Base-by-base conservation (phyloP, 164 flowering plant species). In the Dillenia turbinata region DNA sequence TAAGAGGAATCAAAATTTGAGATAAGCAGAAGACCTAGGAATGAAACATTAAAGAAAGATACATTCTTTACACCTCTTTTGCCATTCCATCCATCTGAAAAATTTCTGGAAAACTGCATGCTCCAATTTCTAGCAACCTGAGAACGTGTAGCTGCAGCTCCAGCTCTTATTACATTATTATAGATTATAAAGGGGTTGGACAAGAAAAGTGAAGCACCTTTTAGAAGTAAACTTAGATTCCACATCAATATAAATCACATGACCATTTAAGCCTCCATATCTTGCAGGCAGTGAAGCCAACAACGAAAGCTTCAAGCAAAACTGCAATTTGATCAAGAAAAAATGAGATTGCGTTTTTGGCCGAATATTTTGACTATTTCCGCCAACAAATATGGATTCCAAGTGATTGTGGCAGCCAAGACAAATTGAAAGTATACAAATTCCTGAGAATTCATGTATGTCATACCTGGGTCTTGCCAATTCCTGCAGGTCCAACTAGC, bases 401-500 rank as follows among this genome's bases (percentile, higher is more conserved):
- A 33, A 33, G 40, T 33, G 6, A 33, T 33, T 33, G 40, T 33
- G 6, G 40, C 5, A 33, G 40, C 40, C 40, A 33, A 33, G 40
- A 33, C 40, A 33, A 7, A 33, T 4, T 33, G 7, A 5, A 33
- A 33, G 40, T 33, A 33, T 4, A 33, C 0, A 33, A 33, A 33
- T 0, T 33, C 0, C 40, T 33, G 40, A 33, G 40, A 33, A 6
- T 4, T 33, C 7, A 26, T 33, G 40, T 33, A 33, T 33, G 40
- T 9, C 68, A 44, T 82, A 86, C 93, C 62, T 88, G 97, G 12
- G 97, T 85, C 79, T 90, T 90, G 54, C 97, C 97, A 49, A 86
- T 81, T 56, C 97, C 97, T 19, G 97, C 77, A 11, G 97, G 97
- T 56, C 92, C 97, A 65, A 90, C 97, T 60, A 88, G 65, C 77